Base-by-base conservation (phyloP, 2,329 filamentous ascomycete species). In the Cercospora citrullina region DNA sequence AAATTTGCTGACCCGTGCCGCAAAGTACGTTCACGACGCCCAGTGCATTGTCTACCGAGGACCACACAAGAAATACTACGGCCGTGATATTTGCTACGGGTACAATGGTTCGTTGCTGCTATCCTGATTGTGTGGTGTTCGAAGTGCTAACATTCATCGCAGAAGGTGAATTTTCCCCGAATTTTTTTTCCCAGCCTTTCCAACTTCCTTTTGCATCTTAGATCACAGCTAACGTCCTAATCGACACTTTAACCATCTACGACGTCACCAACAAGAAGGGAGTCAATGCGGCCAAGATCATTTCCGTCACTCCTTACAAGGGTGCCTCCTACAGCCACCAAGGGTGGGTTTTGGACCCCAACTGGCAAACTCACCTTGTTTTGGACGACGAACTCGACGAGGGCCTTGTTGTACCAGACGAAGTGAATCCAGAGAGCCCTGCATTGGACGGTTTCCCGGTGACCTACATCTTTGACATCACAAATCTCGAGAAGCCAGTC, bases 371-470 rank as follows among this genome's bases (percentile, higher is more conserved):
- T 57, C 85, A 80, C 72, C 80, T 86, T 3, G 78, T 86, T 16
- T 73, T 86, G 6, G 84, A 87, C 69, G 85, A 87, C 69, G 85
- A 87, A 73, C 79, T 83, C 16, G 85, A 87, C 66, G 85, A 87
- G 39, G 69, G 67, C n/a, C 62, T 65, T 7, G 64, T 67, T 62
- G 61, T 51, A 3, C 64, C 68, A 1, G 48, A 59, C 14, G 39
- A 28, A 23, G 66, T 59, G 26, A 67, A 69, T 53, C 68, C 68
- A 16, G 63, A 64, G 31, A 65, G 67, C 30, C 69, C 69, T 16
- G 64, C 67, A 16, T 36, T 55, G 21, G 69, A 71, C 28, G 67
- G 67, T 18, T 69, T 71, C 55, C 67, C 69, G 5, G 69, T 69
- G 1, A 86, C 83, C 0, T 86, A 84, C 74, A 84, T 86, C 73